Conservation (phyloP, 805 yeast species). For the Suhomyces xylopsoci region DNA sequence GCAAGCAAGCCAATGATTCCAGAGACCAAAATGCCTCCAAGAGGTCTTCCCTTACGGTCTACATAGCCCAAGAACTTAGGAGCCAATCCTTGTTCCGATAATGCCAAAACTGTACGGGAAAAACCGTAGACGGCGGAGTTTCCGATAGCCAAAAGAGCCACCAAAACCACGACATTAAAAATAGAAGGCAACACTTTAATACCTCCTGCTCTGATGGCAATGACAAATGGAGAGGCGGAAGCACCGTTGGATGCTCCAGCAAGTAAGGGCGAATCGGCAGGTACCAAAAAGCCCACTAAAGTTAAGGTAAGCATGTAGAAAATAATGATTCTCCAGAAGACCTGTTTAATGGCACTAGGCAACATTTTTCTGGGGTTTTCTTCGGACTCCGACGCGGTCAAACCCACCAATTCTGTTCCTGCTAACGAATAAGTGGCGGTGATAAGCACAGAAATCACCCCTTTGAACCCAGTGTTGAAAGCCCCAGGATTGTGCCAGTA, state of each 20-base stretch:
- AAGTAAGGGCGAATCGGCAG: slow-evolving; percentile 26
- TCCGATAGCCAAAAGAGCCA: slow-evolving; percentile 41
- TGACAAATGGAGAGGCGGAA: slow-evolving; percentile 42
- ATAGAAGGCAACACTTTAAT: slow-evolving; percentile 42
- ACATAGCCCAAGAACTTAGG: slow-evolving; percentile 34
- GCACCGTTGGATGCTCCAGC: slow-evolving; percentile 24
- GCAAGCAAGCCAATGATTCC: slow-evolving; percentile 37
- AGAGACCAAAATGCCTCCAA: slow-evolving; percentile 31
- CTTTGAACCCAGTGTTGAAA: slow-evolving; percentile 36
- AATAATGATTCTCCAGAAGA: slow-evolving; percentile 39
- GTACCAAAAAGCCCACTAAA: slow-evolving; percentile 39
- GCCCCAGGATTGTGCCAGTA: slow-evolving; percentile 39
- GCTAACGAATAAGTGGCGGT: slow-evolving; percentile 43
- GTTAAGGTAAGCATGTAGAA: slow-evolving; percentile 41
- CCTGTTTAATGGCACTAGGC: slow-evolving; percentile 43
- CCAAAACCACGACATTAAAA: slow-evolving; percentile 40
- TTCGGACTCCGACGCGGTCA: slow-evolving; percentile 36
- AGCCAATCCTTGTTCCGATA: slow-evolving; percentile 41
- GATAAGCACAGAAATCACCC: slow-evolving; percentile 36
- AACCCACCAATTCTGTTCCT: slow-evolving; percentile 41
- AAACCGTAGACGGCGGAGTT: slow-evolving; percentile 44
- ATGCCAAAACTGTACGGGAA: slow-evolving; percentile 38
- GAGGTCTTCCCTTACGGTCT: slow-evolving; percentile 40
- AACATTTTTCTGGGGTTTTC: slow-evolving; percentile 36
- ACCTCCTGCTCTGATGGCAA: slow-evolving; percentile 41